A percentile compares a stretch with the other conserved stretches of the same genome.
Evolutionary conservation across 257 asterid species (phyloP).

Genomic region (Cynanchum wilfordii): DNA sequence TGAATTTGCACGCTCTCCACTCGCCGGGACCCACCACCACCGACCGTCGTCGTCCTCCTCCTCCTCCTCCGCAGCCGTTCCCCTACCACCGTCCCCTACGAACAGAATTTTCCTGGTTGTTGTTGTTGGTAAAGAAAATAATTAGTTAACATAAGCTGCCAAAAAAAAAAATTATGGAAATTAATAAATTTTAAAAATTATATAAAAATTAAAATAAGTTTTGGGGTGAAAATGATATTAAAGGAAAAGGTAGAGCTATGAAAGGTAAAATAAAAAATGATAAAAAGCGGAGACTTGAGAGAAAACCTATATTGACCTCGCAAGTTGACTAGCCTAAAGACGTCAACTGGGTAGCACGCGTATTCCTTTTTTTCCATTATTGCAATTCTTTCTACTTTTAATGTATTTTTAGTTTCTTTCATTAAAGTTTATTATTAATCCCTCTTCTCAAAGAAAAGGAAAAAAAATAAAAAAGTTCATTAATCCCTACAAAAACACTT

Average conservation of each 20-base stretch:
- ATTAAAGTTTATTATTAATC: not conserved
- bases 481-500: too few species aligned
- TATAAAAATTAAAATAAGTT: too few species aligned
- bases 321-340: conserved; percentile 3
- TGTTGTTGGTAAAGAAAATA: too few species aligned
- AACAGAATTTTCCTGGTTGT: too few species aligned
- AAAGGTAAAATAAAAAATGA: not conserved
- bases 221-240: not conserved
- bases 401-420: not conserved
- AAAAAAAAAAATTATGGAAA: too few species aligned
- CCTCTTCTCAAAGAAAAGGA: too few species aligned
- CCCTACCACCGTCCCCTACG: too few species aligned
- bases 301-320: conserved; percentile 3
- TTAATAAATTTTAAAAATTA: too few species aligned
- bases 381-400: not conserved
- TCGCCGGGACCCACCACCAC: conserved; percentile 7
- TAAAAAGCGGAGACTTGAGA: conserved; percentile 7
- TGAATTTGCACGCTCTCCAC: not conserved
- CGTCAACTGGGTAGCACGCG: conserved; percentile 13
- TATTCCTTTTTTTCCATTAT: not conserved
- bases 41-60: conserved; percentile 5
- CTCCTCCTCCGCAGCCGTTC: not conserved
- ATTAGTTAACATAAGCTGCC: too few species aligned
- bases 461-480: too few species aligned
- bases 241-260: not conserved